A percentile compares a stretch with the other conserved stretches of the same genome.
Conservation (phyloP, 2,329 filamentous ascomycete genomes). For the Aspergillus sclerotialis region DNA sequence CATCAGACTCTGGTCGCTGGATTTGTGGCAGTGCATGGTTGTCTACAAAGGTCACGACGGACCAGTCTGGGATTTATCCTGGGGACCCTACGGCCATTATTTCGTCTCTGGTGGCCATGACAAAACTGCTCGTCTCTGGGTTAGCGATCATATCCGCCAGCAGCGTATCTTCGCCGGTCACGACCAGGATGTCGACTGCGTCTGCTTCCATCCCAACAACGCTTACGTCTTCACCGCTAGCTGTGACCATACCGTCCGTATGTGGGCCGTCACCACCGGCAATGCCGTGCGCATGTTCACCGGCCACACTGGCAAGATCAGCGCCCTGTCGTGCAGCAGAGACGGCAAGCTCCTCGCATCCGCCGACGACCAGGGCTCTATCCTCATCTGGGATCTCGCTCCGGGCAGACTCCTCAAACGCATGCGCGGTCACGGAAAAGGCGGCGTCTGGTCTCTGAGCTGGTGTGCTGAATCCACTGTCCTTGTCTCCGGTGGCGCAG, state of each 20-base stretch:
- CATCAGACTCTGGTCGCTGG: constrained; percentile 85
- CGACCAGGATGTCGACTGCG: constrained; percentile 81
- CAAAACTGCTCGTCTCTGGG: constrained; percentile 84
- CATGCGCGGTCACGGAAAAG: constrained; percentile 87
- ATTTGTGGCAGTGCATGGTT: constrained; percentile 85
- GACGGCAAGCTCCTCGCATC: constrained; percentile 88
- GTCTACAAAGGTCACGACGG: constrained; percentile 90
- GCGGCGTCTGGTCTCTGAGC: constrained; percentile 85
- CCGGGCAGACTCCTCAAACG: constrained; percentile 81
- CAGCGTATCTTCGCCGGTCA: constrained; percentile 86
- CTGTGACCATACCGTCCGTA: constrained; percentile 86
- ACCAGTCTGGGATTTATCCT: constrained; percentile 79
- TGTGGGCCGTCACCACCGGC: constrained; percentile 92
- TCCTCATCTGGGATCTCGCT: constrained; percentile 90
- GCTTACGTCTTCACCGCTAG: constrained; percentile 90
- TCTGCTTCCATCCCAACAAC: constrained; percentile 93
- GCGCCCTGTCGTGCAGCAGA: constrained; percentile 73
- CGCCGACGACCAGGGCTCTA: constrained; percentile 79
- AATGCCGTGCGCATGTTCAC: constrained; percentile 85
- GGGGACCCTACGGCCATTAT: constrained; percentile 92
- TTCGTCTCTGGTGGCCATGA: constrained; percentile 85
- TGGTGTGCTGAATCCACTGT: constrained; percentile 91
- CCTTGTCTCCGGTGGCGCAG: constrained; percentile 81
- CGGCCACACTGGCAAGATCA: constrained; percentile 83
- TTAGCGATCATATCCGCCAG: constrained; percentile 84